Base-by-base conservation (phyloP, 1,284 basidiomycete species). In the Naganishia sp. region DNA sequence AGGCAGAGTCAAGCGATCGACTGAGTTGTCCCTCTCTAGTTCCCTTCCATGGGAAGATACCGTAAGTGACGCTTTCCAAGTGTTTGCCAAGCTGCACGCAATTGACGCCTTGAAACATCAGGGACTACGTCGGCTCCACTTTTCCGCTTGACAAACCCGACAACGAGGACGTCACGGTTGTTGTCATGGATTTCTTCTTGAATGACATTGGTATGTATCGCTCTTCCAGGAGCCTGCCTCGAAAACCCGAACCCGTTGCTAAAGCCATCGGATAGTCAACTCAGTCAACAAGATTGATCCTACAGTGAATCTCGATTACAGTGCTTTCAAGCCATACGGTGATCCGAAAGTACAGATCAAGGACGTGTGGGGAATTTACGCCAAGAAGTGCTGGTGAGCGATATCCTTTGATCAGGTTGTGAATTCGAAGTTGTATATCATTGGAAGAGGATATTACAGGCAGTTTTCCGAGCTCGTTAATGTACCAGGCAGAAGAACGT, bases 151-250 rank as follows among this genome's bases (percentile, higher is more conserved):
- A 71, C n/a, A 71, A 76, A 1, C 49, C 65, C 7, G 71, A 73
- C 41, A 74, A 75, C 42, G 73, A 75, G 49, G 56, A 66, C 11
- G 72, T 80, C 32, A 76, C 77, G 62, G 77, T 78, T 1, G 75
- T 78, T 3, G 72, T 74, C 25, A 77, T 79, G 78, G 76, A 78
- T 67, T 80, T 79, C 68, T 72, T 76, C 5, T 66, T 79, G 58
- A 75, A 76, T 51, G 79, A 80, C 63, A 77, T 79, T 65, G 52
- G 78, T 77, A 53, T 71, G 78, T 75, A 5, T 42, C 45, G n/a
- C 49, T 65, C 32, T 17, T 7, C 51, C 47, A 6, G 13, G 49
- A 58, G 32, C 10, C 21, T 25, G 10, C 43, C 9, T 21, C 23
- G 6, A 25, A 23, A 17, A 3, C n/a, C 28, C 23, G 63, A 43